These are phyloP conservation scores for Dictyostelium capitatum DNA, from an alignment of 78 protist species.

Conservation along the genomic window DNA sequence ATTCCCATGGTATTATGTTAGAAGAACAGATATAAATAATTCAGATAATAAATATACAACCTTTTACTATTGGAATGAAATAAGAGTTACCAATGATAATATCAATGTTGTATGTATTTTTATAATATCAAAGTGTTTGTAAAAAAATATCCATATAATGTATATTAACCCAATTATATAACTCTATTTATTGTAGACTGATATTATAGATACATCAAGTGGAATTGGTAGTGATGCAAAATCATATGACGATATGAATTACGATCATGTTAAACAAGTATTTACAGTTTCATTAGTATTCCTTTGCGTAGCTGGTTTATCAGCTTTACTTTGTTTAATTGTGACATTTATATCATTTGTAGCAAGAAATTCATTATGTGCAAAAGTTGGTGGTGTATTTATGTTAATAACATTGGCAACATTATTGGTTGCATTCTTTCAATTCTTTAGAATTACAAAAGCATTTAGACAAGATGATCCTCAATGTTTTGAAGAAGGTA, in stretches of 20 bases:
- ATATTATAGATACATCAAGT: conserved; percentile 1
- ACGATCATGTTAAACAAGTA: not conserved
- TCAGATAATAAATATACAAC: not conserved
- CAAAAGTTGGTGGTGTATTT: not conserved
- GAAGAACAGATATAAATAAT: not conserved
- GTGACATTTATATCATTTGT: not conserved
- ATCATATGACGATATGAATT: conserved; percentile 9
- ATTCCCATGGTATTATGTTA: not conserved
- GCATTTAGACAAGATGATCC: not conserved
- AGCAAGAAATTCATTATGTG: not conserved
- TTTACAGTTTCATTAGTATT: conserved; percentile 23
- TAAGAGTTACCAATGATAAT: not conserved
- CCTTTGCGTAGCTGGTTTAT: not conserved
- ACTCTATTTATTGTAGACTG: not conserved
- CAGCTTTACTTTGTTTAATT: not conserved
- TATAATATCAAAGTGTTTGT: too few species aligned
- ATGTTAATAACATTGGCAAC: not conserved
- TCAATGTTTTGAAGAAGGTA: not conserved
- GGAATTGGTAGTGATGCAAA: not conserved
- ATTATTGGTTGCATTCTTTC: conserved; percentile 3
- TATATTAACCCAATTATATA: not conserved
- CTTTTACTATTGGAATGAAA: not conserved
- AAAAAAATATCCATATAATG: too few species aligned
- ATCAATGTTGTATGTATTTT: not conserved
- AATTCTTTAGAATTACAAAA: not conserved